phyloP scores from a whole-genome alignment of 2,329 filamentous ascomycete species.

The Simplicillium sp. region DNA sequence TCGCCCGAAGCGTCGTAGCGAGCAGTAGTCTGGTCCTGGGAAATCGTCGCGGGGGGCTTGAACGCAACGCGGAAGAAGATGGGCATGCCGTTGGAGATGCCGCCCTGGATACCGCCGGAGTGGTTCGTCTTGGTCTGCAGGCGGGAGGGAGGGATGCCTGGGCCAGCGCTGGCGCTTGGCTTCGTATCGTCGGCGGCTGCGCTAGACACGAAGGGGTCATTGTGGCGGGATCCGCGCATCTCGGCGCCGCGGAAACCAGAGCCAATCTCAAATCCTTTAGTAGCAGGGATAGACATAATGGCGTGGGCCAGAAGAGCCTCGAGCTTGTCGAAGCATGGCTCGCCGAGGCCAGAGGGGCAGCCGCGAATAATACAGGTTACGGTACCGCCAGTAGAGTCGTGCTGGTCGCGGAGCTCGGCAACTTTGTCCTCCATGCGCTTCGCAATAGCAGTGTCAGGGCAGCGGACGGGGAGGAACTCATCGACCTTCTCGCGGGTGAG shows the following conservation, averaged over 20 bases:
- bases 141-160: slow-evolving; percentile 25
- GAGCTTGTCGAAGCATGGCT: slow-evolving; percentile 92
- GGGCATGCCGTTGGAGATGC: slow-evolving; percentile 85
- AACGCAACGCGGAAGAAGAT: slow-evolving; percentile 95
- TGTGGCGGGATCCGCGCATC: slow-evolving; percentile 81
- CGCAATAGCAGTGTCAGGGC: slow-evolving; percentile 58
- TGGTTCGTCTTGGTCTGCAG: slow-evolving; percentile 90
- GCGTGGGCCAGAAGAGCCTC: slow-evolving; percentile 86
- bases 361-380: slow-evolving; percentile 91
- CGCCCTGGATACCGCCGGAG: slow-evolving; percentile 89
- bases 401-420: slow-evolving; percentile 62
- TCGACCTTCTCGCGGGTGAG: slow-evolving; percentile 74
- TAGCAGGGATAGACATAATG: slow-evolving; percentile 91
- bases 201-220: slow-evolving; percentile 65
- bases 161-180: slow-evolving; percentile 9
- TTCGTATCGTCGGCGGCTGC: slow-evolving; percentile 34
- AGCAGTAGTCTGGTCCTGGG: slow-evolving; percentile 75
- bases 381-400: slow-evolving; percentile 89
- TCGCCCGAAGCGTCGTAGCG: slow-evolving; percentile 63
- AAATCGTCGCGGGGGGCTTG: slow-evolving; percentile 92
- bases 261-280: slow-evolving; percentile 92
- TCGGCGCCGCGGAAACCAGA: slow-evolving; percentile 85
- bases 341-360: slow-evolving; percentile 74
- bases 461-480: slow-evolving; percentile 74
- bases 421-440: slow-evolving; percentile 72